These are phyloP conservation scores for Alternaria alternata DNA, from an alignment of 2,329 filamentous ascomycete genomes.

Conservation along the genomic window DNA sequence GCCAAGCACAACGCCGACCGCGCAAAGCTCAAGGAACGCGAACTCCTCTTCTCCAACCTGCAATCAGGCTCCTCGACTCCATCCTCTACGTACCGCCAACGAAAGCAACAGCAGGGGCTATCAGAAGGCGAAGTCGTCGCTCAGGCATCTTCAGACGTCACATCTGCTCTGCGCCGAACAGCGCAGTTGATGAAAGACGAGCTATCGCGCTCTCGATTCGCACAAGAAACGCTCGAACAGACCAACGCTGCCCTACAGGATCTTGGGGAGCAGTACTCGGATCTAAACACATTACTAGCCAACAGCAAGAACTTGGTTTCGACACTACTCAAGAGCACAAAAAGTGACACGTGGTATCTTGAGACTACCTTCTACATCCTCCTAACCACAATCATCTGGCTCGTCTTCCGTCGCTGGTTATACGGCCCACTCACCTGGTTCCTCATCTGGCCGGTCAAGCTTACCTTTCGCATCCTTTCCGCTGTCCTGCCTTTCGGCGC, in stretches of 20 bases:
- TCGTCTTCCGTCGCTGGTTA: constrained; percentile 82
- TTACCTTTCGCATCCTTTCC: constrained; percentile 68
- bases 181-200: constrained; percentile 87
- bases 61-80: constrained; percentile 53
- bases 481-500: constrained; percentile 64
- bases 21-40: constrained; percentile 78
- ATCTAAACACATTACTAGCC: constrained; percentile 78
- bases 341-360: constrained; percentile 98
- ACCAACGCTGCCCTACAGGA: constrained; percentile 83
- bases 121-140: constrained; percentile 77
- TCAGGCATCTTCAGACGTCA: constrained; percentile 83
- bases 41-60: constrained; percentile 75
- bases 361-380: constrained; percentile 89
- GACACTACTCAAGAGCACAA: constrained; percentile 84
- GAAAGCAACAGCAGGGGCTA: constrained; percentile 58
- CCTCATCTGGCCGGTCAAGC: constrained; percentile 79
- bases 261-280: constrained; percentile 81
- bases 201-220: constrained; percentile 85
- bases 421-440: constrained; percentile 94
- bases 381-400: constrained; percentile 78
- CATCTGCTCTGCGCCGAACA: constrained; percentile 80
- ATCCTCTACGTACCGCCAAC: constrained; percentile 48
- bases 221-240: constrained; percentile 85
- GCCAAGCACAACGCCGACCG: constrained; percentile 78
- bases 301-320: constrained; percentile 78